phyloP scores from a whole-genome alignment of 1,284 basidiomycete species.

The Marasmius oreades region DNA sequence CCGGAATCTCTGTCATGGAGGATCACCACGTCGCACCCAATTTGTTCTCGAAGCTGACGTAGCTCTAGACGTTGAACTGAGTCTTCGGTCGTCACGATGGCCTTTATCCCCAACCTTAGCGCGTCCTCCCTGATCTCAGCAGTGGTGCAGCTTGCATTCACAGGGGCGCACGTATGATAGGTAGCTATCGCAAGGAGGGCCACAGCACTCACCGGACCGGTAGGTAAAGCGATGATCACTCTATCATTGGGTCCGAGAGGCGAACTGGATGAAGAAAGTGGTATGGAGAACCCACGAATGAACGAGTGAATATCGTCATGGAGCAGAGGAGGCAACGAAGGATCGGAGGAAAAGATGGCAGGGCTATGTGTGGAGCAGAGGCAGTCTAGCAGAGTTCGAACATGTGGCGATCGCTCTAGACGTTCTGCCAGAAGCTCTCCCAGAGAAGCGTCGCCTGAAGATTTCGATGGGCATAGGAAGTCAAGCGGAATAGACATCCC shows the following conservation, averaged over 20 bases:
- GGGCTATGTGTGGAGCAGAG: slow-evolving; percentile 29
- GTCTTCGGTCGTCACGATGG: slow-evolving; percentile 36
- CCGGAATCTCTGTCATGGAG: slow-evolving; percentile 29
- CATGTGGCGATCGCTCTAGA: slow-evolving; percentile 25
- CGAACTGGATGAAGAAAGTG: slow-evolving; percentile 25
- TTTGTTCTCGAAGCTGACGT: slow-evolving; percentile 25
- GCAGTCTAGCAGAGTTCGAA: slow-evolving; percentile 35
- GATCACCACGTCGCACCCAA: slow-evolving; percentile 35
- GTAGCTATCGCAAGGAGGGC: slow-evolving; percentile 36
- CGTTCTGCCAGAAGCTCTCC: slow-evolving; percentile 31
- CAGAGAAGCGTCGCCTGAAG: slow-evolving; percentile 26
- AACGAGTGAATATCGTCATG: slow-evolving; percentile 33
- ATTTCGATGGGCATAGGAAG: slow-evolving; percentile 25
- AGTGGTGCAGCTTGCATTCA: slow-evolving; percentile 41
- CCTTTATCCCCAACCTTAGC: slow-evolving; percentile 31
- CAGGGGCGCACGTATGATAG: slow-evolving; percentile 42
- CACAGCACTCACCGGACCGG: slow-evolving; percentile 41
- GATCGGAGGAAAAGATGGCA: slow-evolving; percentile 31
- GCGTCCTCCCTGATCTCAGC: slow-evolving; percentile 40
- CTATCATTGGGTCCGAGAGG: slow-evolving; percentile 38
- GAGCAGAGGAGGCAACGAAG: slow-evolving; percentile 21
- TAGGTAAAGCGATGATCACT: slow-evolving; percentile 40
- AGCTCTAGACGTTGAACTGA: slow-evolving; percentile 34
- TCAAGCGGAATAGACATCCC: slow-evolving; percentile 32
- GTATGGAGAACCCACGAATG: slow-evolving; percentile 34